These are phyloP conservation scores for Sextonia rubra DNA, from an alignment of 164 flowering plant species.

Conservation along the genomic window DNA sequence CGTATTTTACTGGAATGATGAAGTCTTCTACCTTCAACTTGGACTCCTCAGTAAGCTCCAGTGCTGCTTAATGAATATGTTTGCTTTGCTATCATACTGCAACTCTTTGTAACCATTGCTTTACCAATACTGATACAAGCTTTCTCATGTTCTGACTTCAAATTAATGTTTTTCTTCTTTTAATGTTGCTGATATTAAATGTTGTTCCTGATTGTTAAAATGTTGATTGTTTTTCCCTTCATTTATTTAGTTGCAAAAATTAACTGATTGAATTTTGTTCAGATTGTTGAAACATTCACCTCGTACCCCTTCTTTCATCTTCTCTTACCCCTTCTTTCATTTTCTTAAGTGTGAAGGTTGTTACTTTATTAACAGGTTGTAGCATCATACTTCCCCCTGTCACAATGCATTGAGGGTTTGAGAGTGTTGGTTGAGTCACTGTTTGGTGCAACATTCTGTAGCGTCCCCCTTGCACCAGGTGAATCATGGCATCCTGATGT, in stretches of 20 bases:
- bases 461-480: conserved; percentile 70
- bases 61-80: conserved; percentile 8
- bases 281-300: conserved; percentile 2
- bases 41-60: conserved; percentile 53
- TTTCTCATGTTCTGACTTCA: background rate
- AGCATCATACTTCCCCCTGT: conserved; percentile 77
- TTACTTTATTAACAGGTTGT: conserved; percentile 50
- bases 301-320: background rate
- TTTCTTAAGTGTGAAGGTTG: background rate
- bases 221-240: background rate
- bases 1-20: conserved; percentile 80
- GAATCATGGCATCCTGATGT: conserved; percentile 98
- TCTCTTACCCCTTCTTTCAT: background rate
- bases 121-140: background rate
- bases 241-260: no score
- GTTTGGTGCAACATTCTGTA: conserved; percentile 71
- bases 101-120: background rate
- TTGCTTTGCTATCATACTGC: background rate
- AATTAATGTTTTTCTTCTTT: background rate
- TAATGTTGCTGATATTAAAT: background rate
- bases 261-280: background rate
- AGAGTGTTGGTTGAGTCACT: conserved; percentile 73
- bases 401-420: conserved; percentile 88
- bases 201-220: background rate
- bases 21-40: conserved; percentile 61